Evolutionary conservation across 192 early-diverging fungal species (phyloP).

Genomic region (Lunasporangiospora selenospora): DNA sequence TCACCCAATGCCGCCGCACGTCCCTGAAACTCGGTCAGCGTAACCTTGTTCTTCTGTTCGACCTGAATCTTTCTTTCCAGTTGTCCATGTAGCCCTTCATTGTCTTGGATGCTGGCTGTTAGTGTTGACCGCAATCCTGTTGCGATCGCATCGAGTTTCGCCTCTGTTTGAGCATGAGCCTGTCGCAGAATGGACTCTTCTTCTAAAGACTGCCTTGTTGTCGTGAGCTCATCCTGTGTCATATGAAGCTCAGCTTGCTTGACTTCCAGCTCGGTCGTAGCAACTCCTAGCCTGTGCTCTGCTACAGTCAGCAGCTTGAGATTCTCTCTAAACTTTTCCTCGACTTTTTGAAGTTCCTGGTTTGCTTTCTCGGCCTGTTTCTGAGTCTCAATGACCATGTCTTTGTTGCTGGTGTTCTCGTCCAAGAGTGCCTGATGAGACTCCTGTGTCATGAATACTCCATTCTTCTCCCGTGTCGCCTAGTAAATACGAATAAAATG

Average conservation of each 20-base stretch:
- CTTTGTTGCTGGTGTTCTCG: constrained; percentile 51
- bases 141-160: constrained; percentile 45
- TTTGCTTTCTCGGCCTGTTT: constrained; percentile 28
- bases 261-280: constrained; percentile 38
- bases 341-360: constrained; percentile 41
- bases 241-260: constrained; percentile 33
- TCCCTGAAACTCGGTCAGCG: constrained; percentile 36
- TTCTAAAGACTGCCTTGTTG: constrained; percentile 31
- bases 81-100: constrained; percentile 29
- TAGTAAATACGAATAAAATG: constrained; percentile 7
- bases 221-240: constrained; percentile 15
- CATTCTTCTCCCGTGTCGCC: constrained; percentile 85
- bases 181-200: constrained; percentile 48
- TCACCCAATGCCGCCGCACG: constrained; percentile 7
- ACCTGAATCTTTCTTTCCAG: constrained; percentile 27
- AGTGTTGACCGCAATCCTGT: constrained; percentile 40
- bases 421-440: constrained; percentile 62
- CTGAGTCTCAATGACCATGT: constrained; percentile 31
- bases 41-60: constrained; percentile 17
- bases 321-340: constrained; percentile 47
- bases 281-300: constrained; percentile 28
- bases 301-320: constrained; percentile 35
- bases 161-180: constrained; percentile 58
- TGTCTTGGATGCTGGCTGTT: constrained; percentile 36
- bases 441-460: constrained; percentile 78